Percentiles rank a stretch among this genome's conserved stretches.
Evolutionary conservation across 371 early-diverging fungal genomes (phyloP).

Genomic region (Mortierella sp.): DNA sequence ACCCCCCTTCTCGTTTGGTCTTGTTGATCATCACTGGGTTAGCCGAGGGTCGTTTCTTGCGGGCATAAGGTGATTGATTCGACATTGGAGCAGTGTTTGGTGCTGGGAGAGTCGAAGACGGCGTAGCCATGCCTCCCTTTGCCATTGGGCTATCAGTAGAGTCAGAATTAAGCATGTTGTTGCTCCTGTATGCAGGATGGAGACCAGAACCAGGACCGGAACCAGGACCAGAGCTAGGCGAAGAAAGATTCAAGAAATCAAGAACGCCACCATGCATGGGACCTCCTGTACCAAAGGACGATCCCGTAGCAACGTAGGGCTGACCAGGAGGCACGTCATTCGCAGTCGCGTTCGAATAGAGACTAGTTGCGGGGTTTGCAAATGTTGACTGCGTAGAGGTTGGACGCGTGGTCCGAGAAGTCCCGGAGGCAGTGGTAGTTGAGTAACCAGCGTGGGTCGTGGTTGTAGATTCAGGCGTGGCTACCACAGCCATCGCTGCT

Average conservation of each 20-base stretch:
- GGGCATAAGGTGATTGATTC: too few relatives aligned
- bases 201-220: background rate
- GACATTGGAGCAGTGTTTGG: too few relatives aligned
- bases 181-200: background rate
- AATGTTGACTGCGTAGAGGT: background rate
- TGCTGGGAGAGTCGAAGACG: too few relatives aligned
- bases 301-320: conserved; percentile 18
- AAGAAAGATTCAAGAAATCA: too few relatives aligned
- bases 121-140: too few relatives aligned
- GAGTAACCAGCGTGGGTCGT: background rate
- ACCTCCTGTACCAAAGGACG: background rate
- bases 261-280: background rate
- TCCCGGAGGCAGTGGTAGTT: background rate
- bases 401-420: conserved; percentile 1
- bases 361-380: background rate
- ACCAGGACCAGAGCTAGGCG: background rate
- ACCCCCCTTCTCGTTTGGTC: too few relatives aligned
- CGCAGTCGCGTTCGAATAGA: too few relatives aligned
- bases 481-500: too few relatives aligned
- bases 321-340: conserved; percentile 30
- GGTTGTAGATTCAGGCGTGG: conserved; percentile 11
- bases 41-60: too few relatives aligned
- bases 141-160: too few relatives aligned
- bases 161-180: conserved; percentile 1
- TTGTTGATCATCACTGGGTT: too few relatives aligned